Percentiles rank a stretch among this genome's conserved stretches.
Conservation (phyloP, 257 asterid species). For the Ligustrum vulgare region DNA sequence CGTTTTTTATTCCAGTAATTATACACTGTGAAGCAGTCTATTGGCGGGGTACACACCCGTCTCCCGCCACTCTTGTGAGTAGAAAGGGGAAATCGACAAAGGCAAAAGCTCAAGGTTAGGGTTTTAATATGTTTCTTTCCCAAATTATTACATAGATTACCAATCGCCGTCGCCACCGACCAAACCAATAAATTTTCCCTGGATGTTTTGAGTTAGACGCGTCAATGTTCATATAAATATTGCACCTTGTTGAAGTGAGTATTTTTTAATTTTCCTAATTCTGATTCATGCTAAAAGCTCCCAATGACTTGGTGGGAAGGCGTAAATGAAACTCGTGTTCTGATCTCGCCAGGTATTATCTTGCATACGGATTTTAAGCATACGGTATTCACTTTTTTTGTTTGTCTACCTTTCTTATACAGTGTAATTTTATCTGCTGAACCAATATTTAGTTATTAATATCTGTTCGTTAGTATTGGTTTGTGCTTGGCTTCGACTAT, state of each 20-base stretch:
- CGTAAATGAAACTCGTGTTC: slow-evolving; percentile 64
- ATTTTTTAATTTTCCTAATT: not conserved
- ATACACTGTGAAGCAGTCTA: no score
- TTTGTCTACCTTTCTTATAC: not conserved
- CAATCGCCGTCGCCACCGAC: not conserved
- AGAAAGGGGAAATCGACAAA: not conserved
- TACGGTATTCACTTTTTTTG: not conserved
- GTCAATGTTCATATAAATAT: slow-evolving; percentile 8
- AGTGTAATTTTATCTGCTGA: not conserved
- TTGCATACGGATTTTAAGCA: not conserved
- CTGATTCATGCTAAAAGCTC: slow-evolving; percentile 19
- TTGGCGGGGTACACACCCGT: slow-evolving; percentile 12
- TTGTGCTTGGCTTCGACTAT: not conserved
- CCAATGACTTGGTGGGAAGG: slow-evolving; percentile 82
- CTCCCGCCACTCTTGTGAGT: slow-evolving; percentile 13
- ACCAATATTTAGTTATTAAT: not conserved
- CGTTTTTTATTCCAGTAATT: no score
- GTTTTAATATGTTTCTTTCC: slow-evolving; percentile 11
- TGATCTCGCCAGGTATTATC: slow-evolving; percentile 63
- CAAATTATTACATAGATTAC: not conserved
- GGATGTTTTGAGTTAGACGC: not conserved
- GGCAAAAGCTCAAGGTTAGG: slow-evolving; percentile 17
- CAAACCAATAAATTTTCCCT: not conserved
- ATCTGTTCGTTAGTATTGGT: not conserved
- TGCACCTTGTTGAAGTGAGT: slow-evolving; percentile 14